Evolutionary conservation across 2,329 filamentous ascomycete genomes (phyloP).

Genomic region (Cordyceps cicadae): DNA sequence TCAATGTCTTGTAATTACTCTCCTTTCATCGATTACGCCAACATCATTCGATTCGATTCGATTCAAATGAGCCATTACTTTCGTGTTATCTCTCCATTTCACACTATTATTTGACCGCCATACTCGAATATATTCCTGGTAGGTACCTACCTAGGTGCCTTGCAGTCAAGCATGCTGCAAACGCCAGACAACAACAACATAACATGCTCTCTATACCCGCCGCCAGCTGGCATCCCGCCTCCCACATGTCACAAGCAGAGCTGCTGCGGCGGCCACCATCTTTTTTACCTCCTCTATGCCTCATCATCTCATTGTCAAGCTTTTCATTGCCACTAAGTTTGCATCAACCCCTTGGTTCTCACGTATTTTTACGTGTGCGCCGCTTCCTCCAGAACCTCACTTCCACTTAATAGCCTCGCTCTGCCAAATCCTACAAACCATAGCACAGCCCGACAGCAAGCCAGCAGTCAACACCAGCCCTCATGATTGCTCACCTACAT

Average conservation of each 20-base stretch:
- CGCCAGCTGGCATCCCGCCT: slow-evolving; percentile 1
- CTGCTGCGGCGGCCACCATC: background rate
- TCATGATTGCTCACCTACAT: background rate
- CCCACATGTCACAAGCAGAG: background rate
- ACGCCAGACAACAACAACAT: background rate
- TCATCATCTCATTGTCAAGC: background rate
- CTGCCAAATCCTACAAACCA: background rate
- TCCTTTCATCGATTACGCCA: background rate
- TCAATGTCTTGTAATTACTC: background rate
- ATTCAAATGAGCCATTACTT: background rate
- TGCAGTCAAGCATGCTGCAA: background rate
- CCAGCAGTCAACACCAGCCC: background rate
- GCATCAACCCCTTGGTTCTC: background rate
- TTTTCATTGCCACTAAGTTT: background rate
- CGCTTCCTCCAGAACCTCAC: background rate
- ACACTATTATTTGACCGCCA: background rate
- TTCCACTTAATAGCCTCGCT: background rate
- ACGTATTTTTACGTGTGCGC: background rate
- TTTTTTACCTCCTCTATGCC: background rate
- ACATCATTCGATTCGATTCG: background rate
- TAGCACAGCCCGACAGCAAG: background rate
- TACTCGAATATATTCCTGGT: background rate
- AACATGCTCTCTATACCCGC: background rate
- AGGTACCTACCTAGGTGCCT: background rate
- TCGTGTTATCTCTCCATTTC: too few species aligned